These are phyloP conservation scores for Blastomyces emzantsi DNA, from an alignment of 2,329 filamentous ascomycete species.

Conservation along the genomic window DNA sequence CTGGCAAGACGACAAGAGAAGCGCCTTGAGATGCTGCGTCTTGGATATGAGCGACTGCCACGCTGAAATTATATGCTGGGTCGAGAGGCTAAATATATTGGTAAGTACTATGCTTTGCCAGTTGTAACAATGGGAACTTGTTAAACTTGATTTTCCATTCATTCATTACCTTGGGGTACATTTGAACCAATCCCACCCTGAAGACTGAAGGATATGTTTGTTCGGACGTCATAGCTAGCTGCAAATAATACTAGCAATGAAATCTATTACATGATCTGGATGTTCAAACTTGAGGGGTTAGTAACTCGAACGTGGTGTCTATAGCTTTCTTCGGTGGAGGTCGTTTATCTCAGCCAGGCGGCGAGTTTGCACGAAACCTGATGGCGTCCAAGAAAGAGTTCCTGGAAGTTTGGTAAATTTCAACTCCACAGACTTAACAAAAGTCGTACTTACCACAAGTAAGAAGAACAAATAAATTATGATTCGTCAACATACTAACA, in stretches of 20 bases:
- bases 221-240: neutral
- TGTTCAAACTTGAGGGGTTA: too few species aligned
- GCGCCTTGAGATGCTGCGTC: slow-evolving; percentile 37
- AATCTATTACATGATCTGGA: neutral
- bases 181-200: slow-evolving; percentile 2
- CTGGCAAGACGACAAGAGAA: slow-evolving; percentile 50
- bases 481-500: too few species aligned
- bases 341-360: too few species aligned
- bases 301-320: too few species aligned
- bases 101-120: neutral
- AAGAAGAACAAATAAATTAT: too few species aligned
- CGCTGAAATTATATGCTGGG: slow-evolving; percentile 11
- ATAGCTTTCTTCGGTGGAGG: too few species aligned
- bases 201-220: neutral
- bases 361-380: too few species aligned
- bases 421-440: too few species aligned
- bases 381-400: too few species aligned
- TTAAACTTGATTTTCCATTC: neutral
- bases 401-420: too few species aligned
- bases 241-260: neutral
- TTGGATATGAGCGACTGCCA: slow-evolving; percentile 35
- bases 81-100: neutral
- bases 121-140: neutral
- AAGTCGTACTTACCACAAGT: too few species aligned
- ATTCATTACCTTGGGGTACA: neutral